Evolutionary conservation across 2,329 filamentous ascomycete genomes (phyloP).

Genomic region (Chlorencoelia australis): DNA sequence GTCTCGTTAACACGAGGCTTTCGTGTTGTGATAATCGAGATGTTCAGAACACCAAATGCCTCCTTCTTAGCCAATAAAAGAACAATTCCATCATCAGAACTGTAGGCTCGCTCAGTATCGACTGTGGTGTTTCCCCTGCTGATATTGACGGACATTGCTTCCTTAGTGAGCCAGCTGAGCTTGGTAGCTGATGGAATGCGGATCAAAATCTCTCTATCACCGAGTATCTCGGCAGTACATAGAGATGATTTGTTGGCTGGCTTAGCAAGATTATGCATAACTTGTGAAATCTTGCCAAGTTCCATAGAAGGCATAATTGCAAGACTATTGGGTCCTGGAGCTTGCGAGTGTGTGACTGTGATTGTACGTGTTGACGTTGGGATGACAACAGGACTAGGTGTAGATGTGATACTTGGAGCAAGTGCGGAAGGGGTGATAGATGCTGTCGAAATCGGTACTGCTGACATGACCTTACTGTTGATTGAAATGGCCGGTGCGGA

Average conservation of each 20-base stretch:
- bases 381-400: constrained; percentile 16
- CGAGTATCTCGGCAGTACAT: constrained; percentile 38
- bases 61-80: constrained; percentile 42
- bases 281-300: constrained; percentile 19
- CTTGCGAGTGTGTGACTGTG: constrained; percentile 26
- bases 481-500: constrained; percentile 23
- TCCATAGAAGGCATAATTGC: constrained; percentile 33
- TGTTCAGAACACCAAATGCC: constrained; percentile 46
- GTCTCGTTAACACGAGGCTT: constrained; percentile 52
- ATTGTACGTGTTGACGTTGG: constrained; percentile 25
- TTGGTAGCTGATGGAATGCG: constrained; percentile 42
- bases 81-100: constrained; percentile 25
- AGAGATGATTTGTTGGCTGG: constrained; percentile 22
- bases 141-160: constrained; percentile 46
- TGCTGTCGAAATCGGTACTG: constrained; percentile 18
- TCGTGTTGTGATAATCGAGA: constrained; percentile 47
- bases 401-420: constrained; percentile 14
- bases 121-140: constrained; percentile 38
- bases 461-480: constrained; percentile 25
- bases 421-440: constrained; percentile 13
- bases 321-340: constrained; percentile 28
- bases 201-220: constrained; percentile 43
- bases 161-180: constrained; percentile 44
- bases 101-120: constrained; percentile 34
- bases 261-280: constrained; percentile 10